Evolutionary conservation across 768 basidiomycete genomes (phyloP), one percentile per base, ranked within the genome.

Genomic region (Xerocomus spinulosus): DNA sequence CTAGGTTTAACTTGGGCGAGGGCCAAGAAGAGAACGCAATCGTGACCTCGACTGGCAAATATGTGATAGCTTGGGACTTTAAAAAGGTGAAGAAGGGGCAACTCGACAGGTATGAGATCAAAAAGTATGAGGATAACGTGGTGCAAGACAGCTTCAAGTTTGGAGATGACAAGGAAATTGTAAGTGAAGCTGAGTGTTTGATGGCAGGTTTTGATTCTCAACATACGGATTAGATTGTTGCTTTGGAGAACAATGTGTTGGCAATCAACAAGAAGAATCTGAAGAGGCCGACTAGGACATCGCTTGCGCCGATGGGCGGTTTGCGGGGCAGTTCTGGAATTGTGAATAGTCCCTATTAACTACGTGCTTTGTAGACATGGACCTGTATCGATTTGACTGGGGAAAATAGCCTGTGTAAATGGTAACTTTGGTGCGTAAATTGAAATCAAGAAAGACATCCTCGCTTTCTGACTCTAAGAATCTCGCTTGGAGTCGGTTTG

Each of bases 141-240:
- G 93, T 98, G 0, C 94, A 96, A 54, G 96, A 99, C 68, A 91
- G 87, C 70, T 99, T 99, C 82, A 90, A 86, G 70, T 98, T 94
- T 62, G 95, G 93, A 13, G 91, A 95, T 59, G 94, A 98, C 69
- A 89, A 92, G 61, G 86, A 97, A 64, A 97, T 99, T 63, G 92
- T 92, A 58, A 61, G 88, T 30, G 15, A 21, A 44, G 38, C n/a
- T 14, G 7, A 13, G 38, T 2, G 18, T 34, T 4, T 17, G 10
- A 34, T 20, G 9, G n/a, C 26, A 15, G 10, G 28, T 26, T 38
- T 39, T 23, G 18, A 24, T 50, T 54, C 49, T 53, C n/a, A 37
- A 23, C 24, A 39, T 30, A 52, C 5, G 30, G 42, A 42, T n/a
- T 60, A 94, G 91, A 89, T 99, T 59, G 95, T 98, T 47, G 95